Conservation (phyloP, 2,329 filamentous ascomycete genomes). For the Penicillium italicum region DNA sequence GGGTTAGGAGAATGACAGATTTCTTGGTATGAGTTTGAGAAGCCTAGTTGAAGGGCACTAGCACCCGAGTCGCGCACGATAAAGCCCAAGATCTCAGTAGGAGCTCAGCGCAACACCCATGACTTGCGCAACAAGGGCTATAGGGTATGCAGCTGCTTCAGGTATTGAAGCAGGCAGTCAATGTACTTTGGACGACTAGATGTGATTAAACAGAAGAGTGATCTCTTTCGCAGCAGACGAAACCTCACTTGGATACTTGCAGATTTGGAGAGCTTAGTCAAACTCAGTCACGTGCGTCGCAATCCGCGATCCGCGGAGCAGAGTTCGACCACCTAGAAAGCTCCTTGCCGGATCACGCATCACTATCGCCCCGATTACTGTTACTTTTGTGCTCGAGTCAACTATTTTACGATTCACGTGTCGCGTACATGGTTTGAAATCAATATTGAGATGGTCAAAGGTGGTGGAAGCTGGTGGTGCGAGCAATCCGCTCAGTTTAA, state of each 20-base stretch:
- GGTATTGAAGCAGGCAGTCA: not conserved
- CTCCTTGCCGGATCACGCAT: conserved; percentile 18
- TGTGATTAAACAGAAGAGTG: not conserved
- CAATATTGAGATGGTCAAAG: conserved; percentile 39
- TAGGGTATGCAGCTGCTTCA: not conserved
- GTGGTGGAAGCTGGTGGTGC: conserved; percentile 34
- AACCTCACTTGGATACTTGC: not conserved
- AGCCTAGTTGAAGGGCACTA: conserved; percentile 6
- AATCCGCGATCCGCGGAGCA: conserved; percentile 24
- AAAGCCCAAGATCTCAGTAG: conserved; percentile 3
- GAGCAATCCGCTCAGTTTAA: conserved; percentile 40
- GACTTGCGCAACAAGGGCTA: conserved; percentile 1
- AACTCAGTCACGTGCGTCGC: conserved; percentile 23
- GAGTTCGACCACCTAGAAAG: conserved; percentile 20
- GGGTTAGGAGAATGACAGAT: not conserved
- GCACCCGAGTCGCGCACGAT: conserved; percentile 2
- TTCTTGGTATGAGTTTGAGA: not conserved
- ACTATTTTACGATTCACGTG: not conserved
- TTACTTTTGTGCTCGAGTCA: not conserved
- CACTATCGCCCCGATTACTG: conserved; percentile 8
- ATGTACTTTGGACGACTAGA: not conserved
- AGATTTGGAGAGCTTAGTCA: conserved; percentile 7
- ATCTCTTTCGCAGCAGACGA: not conserved
- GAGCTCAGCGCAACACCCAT: conserved; percentile 6
- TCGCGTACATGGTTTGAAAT: conserved; percentile 20